Conservation (phyloP, 768 basidiomycete species). For the Multifurca ochricompacta region DNA sequence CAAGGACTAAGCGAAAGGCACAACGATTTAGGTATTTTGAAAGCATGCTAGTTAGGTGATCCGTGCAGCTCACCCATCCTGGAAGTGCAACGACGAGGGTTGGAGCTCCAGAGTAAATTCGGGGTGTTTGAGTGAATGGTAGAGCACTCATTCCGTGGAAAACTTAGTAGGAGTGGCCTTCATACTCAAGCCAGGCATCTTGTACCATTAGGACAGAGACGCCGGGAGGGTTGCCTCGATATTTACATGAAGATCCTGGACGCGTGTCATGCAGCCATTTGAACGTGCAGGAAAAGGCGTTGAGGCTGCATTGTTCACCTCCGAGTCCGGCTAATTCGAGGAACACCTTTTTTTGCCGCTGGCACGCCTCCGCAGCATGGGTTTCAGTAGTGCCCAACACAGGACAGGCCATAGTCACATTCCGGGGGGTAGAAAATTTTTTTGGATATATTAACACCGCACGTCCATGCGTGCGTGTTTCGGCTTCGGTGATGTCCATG, state of each 20-base stretch:
- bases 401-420: too few species aligned
- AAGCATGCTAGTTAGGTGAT: neutral
- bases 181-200: constrained; percentile 5
- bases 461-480: neutral
- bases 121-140: neutral
- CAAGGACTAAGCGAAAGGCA: neutral
- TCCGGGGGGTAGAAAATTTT: too few species aligned
- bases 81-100: constrained; percentile 5
- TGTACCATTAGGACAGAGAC: constrained; percentile 5
- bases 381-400: too few species aligned
- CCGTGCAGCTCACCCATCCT: constrained; percentile 10
- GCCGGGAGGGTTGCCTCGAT: neutral
- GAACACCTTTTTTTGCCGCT: neutral
- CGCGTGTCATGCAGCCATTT: neutral
- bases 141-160: constrained; percentile 12
- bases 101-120: constrained; percentile 13
- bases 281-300: constrained; percentile 8
- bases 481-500: neutral
- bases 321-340: neutral
- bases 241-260: neutral
- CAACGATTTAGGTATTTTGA: neutral
- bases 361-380: neutral
- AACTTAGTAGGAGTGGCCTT: neutral
- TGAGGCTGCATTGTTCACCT: constrained; percentile 10
- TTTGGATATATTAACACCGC: too few species aligned